Evolutionary conservation across 768 basidiomycete genomes (phyloP).

Genomic region (Coprinopsis strossmayeri): DNA sequence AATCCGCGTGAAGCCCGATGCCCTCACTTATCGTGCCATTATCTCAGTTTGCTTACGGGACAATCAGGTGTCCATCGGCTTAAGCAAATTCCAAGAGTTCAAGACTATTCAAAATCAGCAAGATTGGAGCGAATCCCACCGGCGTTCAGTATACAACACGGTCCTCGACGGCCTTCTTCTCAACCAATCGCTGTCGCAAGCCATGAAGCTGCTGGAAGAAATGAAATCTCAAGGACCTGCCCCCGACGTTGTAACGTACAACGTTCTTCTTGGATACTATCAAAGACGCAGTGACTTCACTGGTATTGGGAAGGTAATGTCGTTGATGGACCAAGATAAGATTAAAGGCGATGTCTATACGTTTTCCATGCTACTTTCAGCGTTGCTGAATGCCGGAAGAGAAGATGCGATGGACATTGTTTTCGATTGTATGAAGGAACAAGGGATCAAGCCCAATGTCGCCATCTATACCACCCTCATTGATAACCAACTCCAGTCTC

Average conservation of each 20-base stretch:
- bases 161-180: constrained; percentile 62
- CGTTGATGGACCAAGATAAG: constrained; percentile 44
- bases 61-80: constrained; percentile 43
- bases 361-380: constrained; percentile 80
- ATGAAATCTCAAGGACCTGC: constrained; percentile 47
- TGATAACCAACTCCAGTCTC: constrained; percentile 57
- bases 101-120: constrained; percentile 26
- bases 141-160: constrained; percentile 61
- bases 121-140: constrained; percentile 15
- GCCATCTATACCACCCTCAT: constrained; percentile 79
- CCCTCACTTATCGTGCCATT: constrained; percentile 61
- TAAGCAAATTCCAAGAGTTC: constrained; percentile 46
- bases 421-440: constrained; percentile 67
- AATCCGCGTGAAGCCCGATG: constrained; percentile 52
- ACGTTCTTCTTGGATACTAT: constrained; percentile 70
- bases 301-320: constrained; percentile 50
- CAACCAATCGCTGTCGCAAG: constrained; percentile 31
- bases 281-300: constrained; percentile 58
- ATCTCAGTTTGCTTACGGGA: constrained; percentile 54
- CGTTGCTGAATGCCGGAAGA: constrained; percentile 62
- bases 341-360: constrained; percentile 76
- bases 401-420: constrained; percentile 61
- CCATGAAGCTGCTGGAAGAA: constrained; percentile 31
- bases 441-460: constrained; percentile 67
- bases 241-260: constrained; percentile 73